A percentile compares a stretch with the other conserved stretches of the same genome.
Evolutionary conservation across 192 early-diverging fungal genomes (phyloP).

Genomic region (Neocallimastix lanati): DNA sequence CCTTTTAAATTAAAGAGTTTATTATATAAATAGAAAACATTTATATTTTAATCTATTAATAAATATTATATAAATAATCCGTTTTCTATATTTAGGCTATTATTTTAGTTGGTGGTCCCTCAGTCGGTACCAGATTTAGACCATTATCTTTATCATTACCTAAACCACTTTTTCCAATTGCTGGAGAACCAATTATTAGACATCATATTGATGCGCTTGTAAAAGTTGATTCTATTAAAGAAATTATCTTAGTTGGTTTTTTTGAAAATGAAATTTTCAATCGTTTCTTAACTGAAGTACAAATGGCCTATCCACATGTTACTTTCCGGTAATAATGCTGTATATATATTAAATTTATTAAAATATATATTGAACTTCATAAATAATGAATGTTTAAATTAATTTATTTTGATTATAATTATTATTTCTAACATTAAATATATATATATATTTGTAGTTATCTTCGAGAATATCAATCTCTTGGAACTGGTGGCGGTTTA

Average conservation of each 20-base stretch:
- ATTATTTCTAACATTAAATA: too few relatives aligned
- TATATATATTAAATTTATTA: slow-evolving; percentile 1
- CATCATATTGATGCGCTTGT: slow-evolving; percentile 90
- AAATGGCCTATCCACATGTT: slow-evolving; percentile 70
- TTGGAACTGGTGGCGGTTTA: slow-evolving; percentile 91
- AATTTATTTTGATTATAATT: too few relatives aligned
- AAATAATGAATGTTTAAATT: too few relatives aligned
- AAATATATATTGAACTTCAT: too few relatives aligned
- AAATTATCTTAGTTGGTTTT: slow-evolving; percentile 91
- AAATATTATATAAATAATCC: too few relatives aligned
- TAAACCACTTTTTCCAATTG: slow-evolving; percentile 97
- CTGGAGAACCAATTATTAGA: slow-evolving; percentile 85
- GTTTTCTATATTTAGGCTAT: too few relatives aligned
- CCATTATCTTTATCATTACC: slow-evolving; percentile 89
- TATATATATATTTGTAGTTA: too few relatives aligned
- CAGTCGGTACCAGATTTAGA: slow-evolving; percentile 90
- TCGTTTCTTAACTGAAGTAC: slow-evolving; percentile 66
- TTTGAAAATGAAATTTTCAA: slow-evolving; percentile 90
- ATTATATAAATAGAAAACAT: too few relatives aligned
- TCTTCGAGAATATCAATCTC: slow-evolving; percentile 87
- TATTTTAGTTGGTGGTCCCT: slow-evolving; percentile 94
- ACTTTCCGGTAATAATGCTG: slow-evolving; percentile 46
- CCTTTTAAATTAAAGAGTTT: too few relatives aligned
- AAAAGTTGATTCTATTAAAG: slow-evolving; percentile 68
- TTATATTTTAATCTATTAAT: too few relatives aligned